phyloP scores from a whole-genome alignment of 768 basidiomycete genomes.

The Suillus luteus region DNA sequence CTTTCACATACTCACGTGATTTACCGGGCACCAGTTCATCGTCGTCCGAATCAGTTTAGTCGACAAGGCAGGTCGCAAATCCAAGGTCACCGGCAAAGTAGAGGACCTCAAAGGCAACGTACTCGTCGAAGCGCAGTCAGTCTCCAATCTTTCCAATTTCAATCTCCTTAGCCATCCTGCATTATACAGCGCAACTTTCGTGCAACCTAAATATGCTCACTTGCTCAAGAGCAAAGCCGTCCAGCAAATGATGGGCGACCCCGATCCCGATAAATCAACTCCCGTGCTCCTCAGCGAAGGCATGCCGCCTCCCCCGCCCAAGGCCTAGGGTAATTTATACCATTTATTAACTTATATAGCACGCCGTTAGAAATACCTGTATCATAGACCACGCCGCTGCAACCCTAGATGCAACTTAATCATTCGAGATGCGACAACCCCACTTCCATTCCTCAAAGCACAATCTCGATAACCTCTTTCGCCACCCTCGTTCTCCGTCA shows the following conservation, averaged over 20 bases:
- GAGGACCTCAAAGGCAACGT: conserved; percentile 82
- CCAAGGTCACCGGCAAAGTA: conserved; percentile 64
- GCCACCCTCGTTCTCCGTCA: background rate
- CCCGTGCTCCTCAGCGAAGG: conserved; percentile 32
- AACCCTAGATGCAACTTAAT: background rate
- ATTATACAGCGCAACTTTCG: conserved; percentile 65
- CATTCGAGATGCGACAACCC: background rate
- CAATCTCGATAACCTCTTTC: background rate
- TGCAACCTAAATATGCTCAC: conserved; percentile 88
- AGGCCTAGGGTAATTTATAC: conserved; percentile 21
- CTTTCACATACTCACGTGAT: no score
- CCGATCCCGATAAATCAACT: conserved; percentile 30
- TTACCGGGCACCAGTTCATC: conserved; percentile 61
- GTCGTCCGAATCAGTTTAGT: conserved; percentile 71
- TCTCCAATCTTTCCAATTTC: conserved; percentile 18
- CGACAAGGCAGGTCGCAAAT: conserved; percentile 78
- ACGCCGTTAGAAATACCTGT: background rate
- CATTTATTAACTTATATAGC: background rate
- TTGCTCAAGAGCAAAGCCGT: conserved; percentile 64
- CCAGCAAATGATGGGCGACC: conserved; percentile 67
- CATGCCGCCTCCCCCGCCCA: conserved; percentile 28
- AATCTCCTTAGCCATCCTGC: conserved; percentile 1
- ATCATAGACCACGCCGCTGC: background rate
- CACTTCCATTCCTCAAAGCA: background rate
- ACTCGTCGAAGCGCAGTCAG: conserved; percentile 81